A percentile compares a stretch with the other conserved stretches of the same genome.
phyloP scores from a whole-genome alignment of 2,329 filamentous ascomycete genomes.

The Ophiosphaerella narmari region DNA sequence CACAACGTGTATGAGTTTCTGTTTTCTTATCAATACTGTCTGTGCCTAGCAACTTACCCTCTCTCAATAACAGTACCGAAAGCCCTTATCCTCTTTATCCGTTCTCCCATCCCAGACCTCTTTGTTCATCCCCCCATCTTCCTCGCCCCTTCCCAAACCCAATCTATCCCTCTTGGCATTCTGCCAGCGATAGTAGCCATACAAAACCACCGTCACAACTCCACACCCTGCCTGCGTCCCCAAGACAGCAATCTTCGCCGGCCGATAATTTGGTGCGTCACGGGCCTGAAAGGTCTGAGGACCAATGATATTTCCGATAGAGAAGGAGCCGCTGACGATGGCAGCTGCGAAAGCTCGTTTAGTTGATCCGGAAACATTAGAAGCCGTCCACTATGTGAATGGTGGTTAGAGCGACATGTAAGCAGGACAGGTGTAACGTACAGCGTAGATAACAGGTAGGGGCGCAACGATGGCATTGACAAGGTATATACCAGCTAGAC shows the following conservation, averaged over 20 bases:
- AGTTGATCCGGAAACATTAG: constrained; percentile 36
- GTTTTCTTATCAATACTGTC: background rate
- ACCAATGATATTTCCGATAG: constrained; percentile 42
- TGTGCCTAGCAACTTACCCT: background rate
- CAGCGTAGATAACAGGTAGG: constrained; percentile 16
- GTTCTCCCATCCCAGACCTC: constrained; percentile 1
- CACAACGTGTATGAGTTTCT: background rate
- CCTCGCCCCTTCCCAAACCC: background rate
- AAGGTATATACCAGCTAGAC: constrained; percentile 26
- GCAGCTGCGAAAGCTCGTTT: constrained; percentile 43
- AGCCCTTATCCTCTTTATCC: constrained; percentile 3
- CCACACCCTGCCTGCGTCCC: constrained; percentile 34
- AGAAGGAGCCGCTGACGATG: constrained; percentile 41
- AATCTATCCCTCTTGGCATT: constrained; percentile 9
- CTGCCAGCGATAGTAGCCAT: constrained; percentile 19
- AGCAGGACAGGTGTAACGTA: background rate
- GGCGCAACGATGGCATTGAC: constrained; percentile 22
- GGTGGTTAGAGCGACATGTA: background rate
- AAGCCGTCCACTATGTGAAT: constrained; percentile 12
- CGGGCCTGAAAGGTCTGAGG: constrained; percentile 25
- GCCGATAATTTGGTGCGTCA: constrained; percentile 29
- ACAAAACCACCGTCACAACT: constrained; percentile 13
- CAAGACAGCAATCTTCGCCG: constrained; percentile 51
- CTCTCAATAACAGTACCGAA: constrained; percentile 17
- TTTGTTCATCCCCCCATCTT: constrained; percentile 1